A percentile compares a stretch with the other conserved stretches of the same genome.
phyloP scores from a whole-genome alignment of 1,284 basidiomycete species.

The Singerocomus inundabilis region DNA sequence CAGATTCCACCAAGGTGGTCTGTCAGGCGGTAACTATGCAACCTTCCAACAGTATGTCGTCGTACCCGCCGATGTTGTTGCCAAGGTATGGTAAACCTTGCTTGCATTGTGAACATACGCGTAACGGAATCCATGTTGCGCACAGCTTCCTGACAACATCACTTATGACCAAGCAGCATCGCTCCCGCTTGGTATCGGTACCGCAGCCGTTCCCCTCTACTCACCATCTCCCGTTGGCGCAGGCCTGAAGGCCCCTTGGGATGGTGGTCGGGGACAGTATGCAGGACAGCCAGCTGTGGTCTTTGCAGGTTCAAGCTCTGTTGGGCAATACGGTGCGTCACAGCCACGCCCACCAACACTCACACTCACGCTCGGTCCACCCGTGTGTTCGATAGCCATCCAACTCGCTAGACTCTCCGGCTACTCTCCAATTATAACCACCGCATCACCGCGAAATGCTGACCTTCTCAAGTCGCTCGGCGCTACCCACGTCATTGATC shows the following conservation, averaged over 20 bases:
- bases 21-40: constrained; percentile 14
- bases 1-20: constrained; percentile 29
- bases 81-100: constrained; percentile 22
- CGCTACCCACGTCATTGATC: constrained; percentile 35
- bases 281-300: constrained; percentile 32
- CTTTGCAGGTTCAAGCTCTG: constrained; percentile 37
- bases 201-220: constrained; percentile 21
- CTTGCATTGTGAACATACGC: neutral
- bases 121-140: neutral
- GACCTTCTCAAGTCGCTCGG: constrained; percentile 36
- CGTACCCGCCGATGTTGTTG: constrained; percentile 29
- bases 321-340: constrained; percentile 36
- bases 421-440: constrained; percentile 32
- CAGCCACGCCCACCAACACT: neutral
- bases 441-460: constrained; percentile 34
- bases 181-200: constrained; percentile 12
- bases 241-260: constrained; percentile 26
- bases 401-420: constrained; percentile 37
- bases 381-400: constrained; percentile 30
- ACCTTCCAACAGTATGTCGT: constrained; percentile 37
- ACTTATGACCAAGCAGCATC: constrained; percentile 28
- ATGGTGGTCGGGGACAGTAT: constrained; percentile 21
- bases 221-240: constrained; percentile 20
- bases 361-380: neutral
- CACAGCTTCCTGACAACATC: constrained; percentile 23